A percentile compares a stretch with the other conserved stretches of the same genome.
Evolutionary conservation across 2,329 filamentous ascomycete genomes (phyloP).

Genomic region (Corniculantispora saksenae): DNA sequence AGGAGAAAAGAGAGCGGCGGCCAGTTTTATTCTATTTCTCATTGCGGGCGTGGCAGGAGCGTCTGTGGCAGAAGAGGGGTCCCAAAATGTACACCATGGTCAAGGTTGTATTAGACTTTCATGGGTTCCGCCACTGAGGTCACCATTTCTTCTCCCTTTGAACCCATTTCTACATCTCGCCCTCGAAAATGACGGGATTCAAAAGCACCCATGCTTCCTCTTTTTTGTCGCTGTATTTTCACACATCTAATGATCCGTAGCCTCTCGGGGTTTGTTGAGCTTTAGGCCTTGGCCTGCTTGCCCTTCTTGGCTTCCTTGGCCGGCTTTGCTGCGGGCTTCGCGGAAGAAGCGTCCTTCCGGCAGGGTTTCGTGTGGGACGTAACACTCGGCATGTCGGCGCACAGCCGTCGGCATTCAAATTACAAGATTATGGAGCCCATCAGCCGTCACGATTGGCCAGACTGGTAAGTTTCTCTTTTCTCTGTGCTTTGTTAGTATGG

Average conservation of each 20-base stretch:
- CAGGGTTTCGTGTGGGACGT: conserved; percentile 43
- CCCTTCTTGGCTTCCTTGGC: conserved; percentile 9
- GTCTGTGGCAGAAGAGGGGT: too few relatives aligned
- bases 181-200: neutral
- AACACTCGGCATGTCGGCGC: conserved; percentile 31
- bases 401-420: conserved; percentile 21
- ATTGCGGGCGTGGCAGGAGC: too few relatives aligned
- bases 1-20: too few relatives aligned
- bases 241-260: neutral
- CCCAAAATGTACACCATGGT: too few relatives aligned
- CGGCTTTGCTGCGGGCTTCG: conserved; percentile 21
- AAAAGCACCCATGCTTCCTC: neutral
- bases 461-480: conserved; percentile 32
- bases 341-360: conserved; percentile 36
- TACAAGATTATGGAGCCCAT: conserved; percentile 32
- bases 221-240: neutral
- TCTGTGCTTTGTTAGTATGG: neutral
- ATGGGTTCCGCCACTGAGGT: conserved; percentile 6
- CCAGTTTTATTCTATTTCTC: too few relatives aligned
- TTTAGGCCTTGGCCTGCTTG: too few relatives aligned
- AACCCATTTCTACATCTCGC: neutral
- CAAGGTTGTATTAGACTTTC: too few relatives aligned
- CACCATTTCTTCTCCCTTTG: neutral
- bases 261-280: neutral
- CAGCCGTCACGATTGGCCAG: conserved; percentile 39